Evolutionary conservation across 2,329 filamentous ascomycete species (phyloP), one percentile per base, ranked within the genome.

Genomic region (Annulohypoxylon truncatum): DNA sequence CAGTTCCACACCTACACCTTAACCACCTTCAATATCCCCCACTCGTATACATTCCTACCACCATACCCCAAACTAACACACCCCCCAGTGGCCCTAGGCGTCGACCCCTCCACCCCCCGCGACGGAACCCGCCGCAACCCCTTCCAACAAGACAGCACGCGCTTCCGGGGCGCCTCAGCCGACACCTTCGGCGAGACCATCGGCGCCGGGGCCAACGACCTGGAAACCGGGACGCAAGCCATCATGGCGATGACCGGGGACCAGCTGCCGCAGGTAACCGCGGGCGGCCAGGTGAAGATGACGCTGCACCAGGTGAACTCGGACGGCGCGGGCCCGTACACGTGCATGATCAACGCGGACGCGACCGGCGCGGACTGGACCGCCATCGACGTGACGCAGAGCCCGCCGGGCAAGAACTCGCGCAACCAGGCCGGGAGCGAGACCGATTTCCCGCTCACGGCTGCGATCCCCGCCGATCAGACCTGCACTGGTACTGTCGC

Each of bases 251-350:
- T 84, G 75, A 89, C 83, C 4, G 88, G 87, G 61, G 79, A 78
- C 64, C 71, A 78, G 61, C 84, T 91, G 22, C 87, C 89, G 9
- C 88, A 90, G 79, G 79, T 91, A 71, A 82, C 80, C 5, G 72
- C 80, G 0, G 88, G 88, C 51, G 89, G 89, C 61, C 71, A 82
- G 59, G 71, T 91, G 65, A 79, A 79, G 71, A 90, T 91, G 82
- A 90, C 87, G 1, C 80, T 90, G 8, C 89, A 90, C 79, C 88
- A 90, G 76, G 87, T 91, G 76, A 91, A 90, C 78, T 82, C 82
- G 35, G 89, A 91, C 70, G 89, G 89, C 62, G 89, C 86, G 64
- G 89, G 89, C 15, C 88, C 88, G 1, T 90, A 89, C 78, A 84
- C 80, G 5, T 90, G 88, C 80, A 87, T 87, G 82, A 88, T 90